phyloP scores from a whole-genome alignment of 2,329 filamentous ascomycete genomes.

The Venturia pyrina region DNA sequence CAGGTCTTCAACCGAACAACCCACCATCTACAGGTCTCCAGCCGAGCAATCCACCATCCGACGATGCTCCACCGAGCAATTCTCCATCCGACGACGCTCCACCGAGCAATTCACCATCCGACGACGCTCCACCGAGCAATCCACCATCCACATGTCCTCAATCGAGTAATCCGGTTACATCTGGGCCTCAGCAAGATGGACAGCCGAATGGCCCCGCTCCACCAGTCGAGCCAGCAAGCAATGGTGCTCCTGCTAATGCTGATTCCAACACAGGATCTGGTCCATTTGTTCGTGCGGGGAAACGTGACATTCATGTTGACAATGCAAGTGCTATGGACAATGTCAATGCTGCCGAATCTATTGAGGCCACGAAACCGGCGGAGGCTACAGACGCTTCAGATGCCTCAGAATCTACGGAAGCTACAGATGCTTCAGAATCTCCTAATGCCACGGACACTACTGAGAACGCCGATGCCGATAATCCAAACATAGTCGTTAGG shows the following conservation, averaged over 20 bases:
- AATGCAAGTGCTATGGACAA: background rate
- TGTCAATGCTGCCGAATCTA: background rate
- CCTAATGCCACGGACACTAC: background rate
- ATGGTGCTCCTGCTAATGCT: background rate
- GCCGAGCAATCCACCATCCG: background rate
- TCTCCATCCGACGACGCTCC: background rate
- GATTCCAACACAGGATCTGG: background rate
- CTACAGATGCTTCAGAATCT: background rate
- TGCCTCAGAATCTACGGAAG: background rate
- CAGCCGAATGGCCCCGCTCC: background rate
- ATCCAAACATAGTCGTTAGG: background rate
- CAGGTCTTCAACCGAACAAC: background rate
- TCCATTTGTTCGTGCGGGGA: background rate
- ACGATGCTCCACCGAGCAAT: background rate
- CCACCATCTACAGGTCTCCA: background rate
- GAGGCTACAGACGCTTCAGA: background rate
- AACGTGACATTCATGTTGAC: background rate
- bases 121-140: background rate
- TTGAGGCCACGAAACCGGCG: background rate
- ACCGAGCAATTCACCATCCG: background rate
- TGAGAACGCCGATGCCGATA: background rate
- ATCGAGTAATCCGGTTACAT: background rate
- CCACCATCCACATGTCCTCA: background rate
- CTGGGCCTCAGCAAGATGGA: background rate
- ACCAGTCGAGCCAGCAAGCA: background rate